Evolutionary conservation across 2,329 filamentous ascomycete genomes (phyloP).

Genomic region (Arthrobotrys megalospora): DNA sequence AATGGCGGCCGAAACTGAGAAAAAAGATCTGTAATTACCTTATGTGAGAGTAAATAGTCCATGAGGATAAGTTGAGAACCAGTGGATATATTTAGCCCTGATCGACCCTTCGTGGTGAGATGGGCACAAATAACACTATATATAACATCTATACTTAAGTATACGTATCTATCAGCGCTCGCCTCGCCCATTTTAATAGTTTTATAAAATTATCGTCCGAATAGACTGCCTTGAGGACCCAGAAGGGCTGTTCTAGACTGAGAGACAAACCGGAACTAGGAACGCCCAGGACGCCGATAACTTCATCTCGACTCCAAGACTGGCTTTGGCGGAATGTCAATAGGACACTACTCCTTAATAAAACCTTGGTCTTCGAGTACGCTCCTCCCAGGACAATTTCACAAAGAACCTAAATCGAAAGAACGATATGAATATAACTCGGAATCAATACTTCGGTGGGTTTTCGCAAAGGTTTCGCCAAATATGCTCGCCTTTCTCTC

Average conservation of each 20-base stretch:
- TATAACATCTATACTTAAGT: too few relatives aligned
- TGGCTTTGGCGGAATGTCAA: conserved; percentile 2
- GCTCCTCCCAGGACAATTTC: neutral
- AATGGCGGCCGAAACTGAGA: neutral
- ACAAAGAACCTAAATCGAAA: neutral
- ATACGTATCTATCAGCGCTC: neutral
- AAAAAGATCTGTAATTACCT: neutral
- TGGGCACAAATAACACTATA: too few relatives aligned
- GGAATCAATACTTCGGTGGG: neutral
- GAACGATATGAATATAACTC: conserved; percentile 9
- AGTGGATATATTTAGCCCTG: too few relatives aligned
- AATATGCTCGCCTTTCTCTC: neutral
- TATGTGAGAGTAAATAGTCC: neutral
- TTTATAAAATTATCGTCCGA: neutral
- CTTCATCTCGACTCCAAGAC: too few relatives aligned
- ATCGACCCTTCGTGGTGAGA: too few relatives aligned
- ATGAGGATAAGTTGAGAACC: neutral
- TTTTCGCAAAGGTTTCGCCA: neutral
- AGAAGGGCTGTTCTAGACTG: neutral
- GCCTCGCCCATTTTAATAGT: neutral
- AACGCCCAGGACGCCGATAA: neutral
- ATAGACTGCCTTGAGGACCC: neutral
- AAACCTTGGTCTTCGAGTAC: neutral
- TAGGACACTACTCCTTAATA: neutral
- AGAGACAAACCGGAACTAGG: neutral